phyloP scores from a whole-genome alignment of 768 basidiomycete species.

The Lyophyllum semitale region DNA sequence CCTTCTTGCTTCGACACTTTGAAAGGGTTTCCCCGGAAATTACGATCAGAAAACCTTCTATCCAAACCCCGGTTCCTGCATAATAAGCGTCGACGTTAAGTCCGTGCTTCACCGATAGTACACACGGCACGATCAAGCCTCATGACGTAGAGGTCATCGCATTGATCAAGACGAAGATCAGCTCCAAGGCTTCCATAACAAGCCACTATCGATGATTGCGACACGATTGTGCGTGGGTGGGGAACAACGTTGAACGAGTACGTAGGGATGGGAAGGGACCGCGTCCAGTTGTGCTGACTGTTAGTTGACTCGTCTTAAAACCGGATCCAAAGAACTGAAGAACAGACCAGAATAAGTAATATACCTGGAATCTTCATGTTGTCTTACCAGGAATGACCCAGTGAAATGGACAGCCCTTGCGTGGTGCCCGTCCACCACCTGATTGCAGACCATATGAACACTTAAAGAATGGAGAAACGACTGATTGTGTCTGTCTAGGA shows the following conservation, averaged over 20 bases:
- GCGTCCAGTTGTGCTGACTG: neutral
- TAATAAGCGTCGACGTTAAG: neutral
- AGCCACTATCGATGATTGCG: neutral
- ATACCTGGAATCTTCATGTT: neutral
- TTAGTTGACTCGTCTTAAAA: neutral
- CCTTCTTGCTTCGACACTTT: too few relatives aligned
- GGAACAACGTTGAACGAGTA: too few relatives aligned
- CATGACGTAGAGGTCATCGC: too few relatives aligned
- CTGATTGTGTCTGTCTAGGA: too few relatives aligned
- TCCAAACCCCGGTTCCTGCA: neutral
- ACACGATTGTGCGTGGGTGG: neutral
- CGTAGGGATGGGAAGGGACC: neutral
- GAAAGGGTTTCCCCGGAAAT: neutral
- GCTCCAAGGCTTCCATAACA: neutral
- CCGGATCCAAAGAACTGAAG: neutral
- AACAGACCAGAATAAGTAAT: neutral
- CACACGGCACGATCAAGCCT: too few relatives aligned
- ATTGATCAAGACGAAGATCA: neutral
- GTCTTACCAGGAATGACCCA: neutral
- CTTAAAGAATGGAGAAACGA: too few relatives aligned
- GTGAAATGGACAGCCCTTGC: too few relatives aligned
- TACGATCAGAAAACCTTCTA: neutral
- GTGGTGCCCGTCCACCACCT: neutral
- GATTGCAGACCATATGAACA: neutral
- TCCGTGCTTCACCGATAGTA: conserved; percentile 3